Base-by-base conservation (phyloP, 495 filamentous ascomycete species). In the Mytilinidion resinicola region DNA sequence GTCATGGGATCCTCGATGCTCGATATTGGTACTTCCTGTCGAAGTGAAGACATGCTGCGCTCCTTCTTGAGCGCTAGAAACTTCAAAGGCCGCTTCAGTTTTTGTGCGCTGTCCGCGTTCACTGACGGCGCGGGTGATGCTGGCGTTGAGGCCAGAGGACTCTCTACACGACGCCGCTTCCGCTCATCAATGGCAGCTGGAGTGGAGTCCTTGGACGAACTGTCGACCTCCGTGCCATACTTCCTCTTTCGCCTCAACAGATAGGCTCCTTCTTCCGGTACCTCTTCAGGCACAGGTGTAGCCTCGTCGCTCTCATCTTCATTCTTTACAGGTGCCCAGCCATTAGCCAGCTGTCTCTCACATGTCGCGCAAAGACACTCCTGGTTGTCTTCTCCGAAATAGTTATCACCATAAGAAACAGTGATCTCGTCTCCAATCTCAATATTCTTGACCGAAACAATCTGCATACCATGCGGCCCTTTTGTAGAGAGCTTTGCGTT, bases 281-380 rank as follows among this genome's bases (percentile, higher is more conserved):
- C 38, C 5, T 55, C 57, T 36, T 56, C 48, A 36, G 15, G 14
- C 21, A 19, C 46, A 15, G 46, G 44, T 5, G 55, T 48, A 4
- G 30, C 19, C 9, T 57, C 51, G 44, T 59, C 36, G 7, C 10
- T 38, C 9, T 11, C 25, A 43, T 21, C 41, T 46, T 46, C 41
- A 38, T 52, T 47, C 9, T 54, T 60, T 48, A 53, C 55, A 35
- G 65, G 62, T 51, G 82, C 76, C 95, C 95, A 98, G 8, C 93
- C 95, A 72, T 95, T 96, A 30, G 79, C 75, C 55, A 78, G 74
- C 10, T 76, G 73, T n/a, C 77, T 72, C 72, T 99, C 93, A 66
- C 93, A 99, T 0, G 88, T 91, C 56, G 77, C 74, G 70, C 93
- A 99, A 1, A 99, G 77, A 70, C 93, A 99, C 69, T 99, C 95